These are phyloP conservation scores for Fraxinus ornus DNA, from an alignment of 305 asterid species.

Conservation along the genomic window DNA sequence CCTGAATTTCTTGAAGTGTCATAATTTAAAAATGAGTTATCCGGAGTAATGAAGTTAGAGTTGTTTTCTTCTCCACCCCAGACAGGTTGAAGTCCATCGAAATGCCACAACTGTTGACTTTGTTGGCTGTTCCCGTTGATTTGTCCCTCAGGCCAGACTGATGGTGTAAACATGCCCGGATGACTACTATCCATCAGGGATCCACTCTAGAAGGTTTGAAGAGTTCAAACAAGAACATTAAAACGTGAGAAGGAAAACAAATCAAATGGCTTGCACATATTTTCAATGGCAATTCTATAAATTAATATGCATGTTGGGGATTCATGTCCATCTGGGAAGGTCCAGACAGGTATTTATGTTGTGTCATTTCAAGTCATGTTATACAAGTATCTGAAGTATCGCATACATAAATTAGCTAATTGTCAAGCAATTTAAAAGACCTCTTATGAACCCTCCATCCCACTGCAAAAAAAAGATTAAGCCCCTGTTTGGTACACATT, in stretches of 20 bases:
- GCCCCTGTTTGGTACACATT: no score
- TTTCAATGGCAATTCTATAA: background rate
- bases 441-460: background rate
- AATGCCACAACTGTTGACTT: slow-evolving; percentile 62
- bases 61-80: slow-evolving; percentile 58
- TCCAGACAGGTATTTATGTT: background rate
- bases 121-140: slow-evolving; percentile 54
- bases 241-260: background rate
- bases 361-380: background rate
- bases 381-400: background rate
- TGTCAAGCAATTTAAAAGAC: background rate
- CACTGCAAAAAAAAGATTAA: background rate
- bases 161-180: slow-evolving; percentile 51
- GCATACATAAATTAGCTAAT: background rate
- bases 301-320: background rate
- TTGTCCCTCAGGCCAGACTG: slow-evolving; percentile 62
- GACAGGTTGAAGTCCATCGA: slow-evolving; percentile 53
- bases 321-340: background rate
- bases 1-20: slow-evolving; percentile 77
- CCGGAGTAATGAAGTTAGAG: slow-evolving; percentile 53
- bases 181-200: slow-evolving; percentile 44
- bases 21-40: slow-evolving; percentile 55
- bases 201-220: slow-evolving; percentile 39
- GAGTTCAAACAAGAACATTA: slow-evolving; percentile 16
- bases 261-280: background rate